Conservation (phyloP, 2,329 filamentous ascomycete species). For the Plectosphaerella sp. region DNA sequence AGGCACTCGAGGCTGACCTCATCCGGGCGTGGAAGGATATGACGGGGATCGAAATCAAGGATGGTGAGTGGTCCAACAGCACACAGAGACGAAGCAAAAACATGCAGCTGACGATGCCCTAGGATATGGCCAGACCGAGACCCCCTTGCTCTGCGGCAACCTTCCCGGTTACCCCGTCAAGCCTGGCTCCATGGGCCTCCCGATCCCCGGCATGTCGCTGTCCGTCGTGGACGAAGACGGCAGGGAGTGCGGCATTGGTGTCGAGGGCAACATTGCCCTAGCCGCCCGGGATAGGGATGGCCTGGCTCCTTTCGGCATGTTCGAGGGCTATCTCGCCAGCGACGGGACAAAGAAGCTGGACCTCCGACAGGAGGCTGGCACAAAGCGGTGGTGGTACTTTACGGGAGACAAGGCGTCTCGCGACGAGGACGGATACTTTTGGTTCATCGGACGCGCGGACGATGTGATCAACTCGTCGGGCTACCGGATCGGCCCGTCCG, state of each 20-base stretch:
- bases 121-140: constrained; percentile 1
- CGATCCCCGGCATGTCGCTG: background rate
- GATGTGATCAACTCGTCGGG: constrained; percentile 1
- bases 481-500: constrained; percentile 1
- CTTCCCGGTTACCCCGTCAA: background rate
- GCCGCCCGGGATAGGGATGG: background rate
- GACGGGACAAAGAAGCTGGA: background rate
- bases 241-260: background rate
- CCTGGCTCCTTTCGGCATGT: background rate
- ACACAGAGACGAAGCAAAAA: background rate
- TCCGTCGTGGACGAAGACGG: background rate
- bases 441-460: background rate
- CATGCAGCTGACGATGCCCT: background rate
- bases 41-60: constrained; percentile 1
- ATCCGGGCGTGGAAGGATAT: background rate
- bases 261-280: background rate
- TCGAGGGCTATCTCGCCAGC: background rate
- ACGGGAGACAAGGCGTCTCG: background rate
- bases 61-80: background rate
- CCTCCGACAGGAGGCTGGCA: background rate
- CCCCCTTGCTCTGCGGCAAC: background rate
- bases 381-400: background rate
- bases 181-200: background rate
- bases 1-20: background rate
- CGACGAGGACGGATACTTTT: background rate